Conservation (phyloP, 2,329 filamentous ascomycete species). For the Apiospora koreana region DNA sequence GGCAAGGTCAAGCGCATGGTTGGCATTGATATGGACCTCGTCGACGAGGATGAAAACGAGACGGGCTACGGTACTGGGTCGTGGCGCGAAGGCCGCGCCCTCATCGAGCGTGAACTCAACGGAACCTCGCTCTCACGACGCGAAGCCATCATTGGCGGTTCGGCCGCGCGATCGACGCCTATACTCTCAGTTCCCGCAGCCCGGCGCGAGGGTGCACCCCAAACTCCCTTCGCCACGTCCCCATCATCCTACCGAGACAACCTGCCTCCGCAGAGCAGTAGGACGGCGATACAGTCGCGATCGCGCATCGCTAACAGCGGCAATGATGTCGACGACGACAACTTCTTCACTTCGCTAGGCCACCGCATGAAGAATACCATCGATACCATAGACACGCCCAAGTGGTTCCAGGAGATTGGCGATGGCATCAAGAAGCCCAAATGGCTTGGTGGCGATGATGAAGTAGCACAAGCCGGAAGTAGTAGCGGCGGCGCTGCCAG, state of each 20-base stretch:
- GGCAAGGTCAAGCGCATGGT: slow-evolving; percentile 74
- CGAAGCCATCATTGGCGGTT: slow-evolving; percentile 41
- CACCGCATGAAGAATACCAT: slow-evolving; percentile 91
- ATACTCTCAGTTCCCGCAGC: slow-evolving; percentile 50
- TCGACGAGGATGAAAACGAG: slow-evolving; percentile 67
- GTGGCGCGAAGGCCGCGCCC: slow-evolving; percentile 88
- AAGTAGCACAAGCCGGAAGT: slow-evolving; percentile 31
- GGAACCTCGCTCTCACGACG: slow-evolving; percentile 59
- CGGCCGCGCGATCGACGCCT: slow-evolving; percentile 40
- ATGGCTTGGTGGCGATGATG: slow-evolving; percentile 72
- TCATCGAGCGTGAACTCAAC: slow-evolving; percentile 84
- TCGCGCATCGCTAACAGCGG: slow-evolving; percentile 40
- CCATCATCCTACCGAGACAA: slow-evolving; percentile 33
- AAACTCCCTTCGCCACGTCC: slow-evolving; percentile 47
- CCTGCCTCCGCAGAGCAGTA: slow-evolving; percentile 21
- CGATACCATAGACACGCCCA: slow-evolving; percentile 77
- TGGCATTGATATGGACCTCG: slow-evolving; percentile 74
- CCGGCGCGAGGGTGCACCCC: slow-evolving; percentile 33
- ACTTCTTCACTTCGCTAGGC: slow-evolving; percentile 80
- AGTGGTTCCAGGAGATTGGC: slow-evolving; percentile 76
- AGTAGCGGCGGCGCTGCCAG: slow-evolving; percentile 29
- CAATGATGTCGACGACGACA: slow-evolving; percentile 70
- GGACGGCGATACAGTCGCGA: slow-evolving; percentile 30
- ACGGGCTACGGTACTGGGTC: slow-evolving; percentile 73
- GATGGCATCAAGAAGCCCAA: slow-evolving; percentile 73